Base-by-base conservation (phyloP, 352 stramenopile species). In the Phytophthora ohioensis region DNA sequence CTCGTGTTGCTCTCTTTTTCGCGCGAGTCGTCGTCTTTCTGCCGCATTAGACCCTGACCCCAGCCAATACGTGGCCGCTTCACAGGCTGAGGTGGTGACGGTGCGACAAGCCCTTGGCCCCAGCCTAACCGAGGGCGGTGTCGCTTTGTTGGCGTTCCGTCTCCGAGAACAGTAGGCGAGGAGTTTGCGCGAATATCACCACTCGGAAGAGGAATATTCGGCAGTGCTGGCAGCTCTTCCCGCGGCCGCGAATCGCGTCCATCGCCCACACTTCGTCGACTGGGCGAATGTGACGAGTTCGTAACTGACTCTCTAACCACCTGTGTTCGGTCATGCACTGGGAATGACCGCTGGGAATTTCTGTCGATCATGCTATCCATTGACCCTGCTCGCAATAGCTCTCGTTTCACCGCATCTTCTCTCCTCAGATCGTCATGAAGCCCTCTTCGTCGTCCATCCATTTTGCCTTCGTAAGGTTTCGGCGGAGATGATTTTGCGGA, bases 31-130 rank as follows among this genome's bases (percentile, higher is more conserved):
- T 69, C 52, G n/a, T 71, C 60, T 32, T 75, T 76, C 35, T 87
- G 64, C 35, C 84, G 74, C 38, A 93, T 73, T n/a, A 95, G 65
- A 31, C 88, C 88, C 69, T 94, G 78, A 17, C 89, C 89, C 89
- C 89, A 96, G 9, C 85, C 87, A 71, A 96, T 90, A 13, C 89
- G 82, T 51, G 87, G 87, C 13, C 89, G 87, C 61, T 96, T 96
- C 48, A 70, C 66, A 56, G 82, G 79, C 42, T 88, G 75, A 36
- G 82, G 82, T 32, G 83, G 81, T 30, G 82, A 94, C 3, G 80
- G 71, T 1, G 83, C 82, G 4, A 93, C 79, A n/a, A 96, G 72
- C 10, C 89, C 89, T 78, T 96, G 89, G 3, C 89, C 89, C 89
- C 89, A 96, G 15, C 87, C 89, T 15, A 96, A 66, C 9, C 89